These are phyloP conservation scores for Mycena epipterygia DNA, from an alignment of 768 basidiomycete species.

Conservation along the genomic window DNA sequence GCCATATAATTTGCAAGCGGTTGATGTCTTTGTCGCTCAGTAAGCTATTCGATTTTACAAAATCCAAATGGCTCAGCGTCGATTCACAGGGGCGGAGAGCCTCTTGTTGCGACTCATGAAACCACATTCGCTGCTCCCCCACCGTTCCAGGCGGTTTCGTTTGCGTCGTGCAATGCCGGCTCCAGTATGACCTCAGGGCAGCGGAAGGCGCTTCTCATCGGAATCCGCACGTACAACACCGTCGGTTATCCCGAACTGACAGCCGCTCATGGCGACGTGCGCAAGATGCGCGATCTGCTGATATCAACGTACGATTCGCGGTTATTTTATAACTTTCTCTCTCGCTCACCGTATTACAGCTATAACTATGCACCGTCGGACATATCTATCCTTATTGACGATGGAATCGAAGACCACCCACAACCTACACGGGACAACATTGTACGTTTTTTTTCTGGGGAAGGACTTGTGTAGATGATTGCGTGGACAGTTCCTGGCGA, in stretches of 20 bases:
- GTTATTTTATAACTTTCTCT: background rate
- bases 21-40: no score
- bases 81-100: no score
- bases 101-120: no score
- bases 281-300: conserved; percentile 5
- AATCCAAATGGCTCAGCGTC: no score
- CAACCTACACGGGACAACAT: conserved; percentile 24
- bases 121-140: no score
- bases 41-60: no score
- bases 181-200: no score
- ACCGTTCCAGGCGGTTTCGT: no score
- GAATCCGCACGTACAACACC: conserved; percentile 3
- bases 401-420: conserved; percentile 6
- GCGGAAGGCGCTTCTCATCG: conserved; percentile 19
- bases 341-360: background rate
- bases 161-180: no score
- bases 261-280: conserved; percentile 3
- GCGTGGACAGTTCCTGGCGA: conserved; percentile 4
- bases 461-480: background rate
- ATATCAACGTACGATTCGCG: background rate
- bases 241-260: conserved; percentile 1
- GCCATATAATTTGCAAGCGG: no score
- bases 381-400: conserved; percentile 10
- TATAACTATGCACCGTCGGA: background rate
- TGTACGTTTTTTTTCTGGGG: background rate